A percentile compares a stretch with the other conserved stretches of the same genome.
These are phyloP conservation scores for Claviceps spartinae DNA, from an alignment of 2,329 filamentous ascomycete species.

Conservation along the genomic window DNA sequence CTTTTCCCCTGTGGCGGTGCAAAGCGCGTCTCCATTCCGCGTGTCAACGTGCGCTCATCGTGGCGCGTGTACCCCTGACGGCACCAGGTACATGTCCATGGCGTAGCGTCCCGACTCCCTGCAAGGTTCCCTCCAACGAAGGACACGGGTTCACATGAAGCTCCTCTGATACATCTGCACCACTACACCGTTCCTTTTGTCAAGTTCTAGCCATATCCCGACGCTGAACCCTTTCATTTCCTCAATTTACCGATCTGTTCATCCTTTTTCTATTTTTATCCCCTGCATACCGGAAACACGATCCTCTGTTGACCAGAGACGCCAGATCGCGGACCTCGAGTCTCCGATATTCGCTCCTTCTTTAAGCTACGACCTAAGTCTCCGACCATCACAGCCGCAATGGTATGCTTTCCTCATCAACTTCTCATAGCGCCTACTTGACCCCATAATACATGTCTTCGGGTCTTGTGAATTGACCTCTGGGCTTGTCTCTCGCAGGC, in stretches of 20 bases:
- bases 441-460: background rate
- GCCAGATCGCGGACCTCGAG: too few relatives aligned
- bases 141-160: conserved; percentile 1
- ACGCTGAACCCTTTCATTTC: too few relatives aligned
- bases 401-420: background rate
- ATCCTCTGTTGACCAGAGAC: too few relatives aligned
- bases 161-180: background rate
- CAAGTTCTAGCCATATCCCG: too few relatives aligned
- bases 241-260: too few relatives aligned
- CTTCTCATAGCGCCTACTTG: background rate
- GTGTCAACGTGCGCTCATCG: background rate
- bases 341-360: too few relatives aligned
- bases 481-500: conserved; percentile 34
- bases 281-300: too few relatives aligned
- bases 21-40: background rate
- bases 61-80: conserved; percentile 5
- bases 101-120: background rate
- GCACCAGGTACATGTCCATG: conserved; percentile 17
- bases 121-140: background rate
- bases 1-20: background rate
- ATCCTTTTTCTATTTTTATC: too few relatives aligned
- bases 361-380: too few relatives aligned
- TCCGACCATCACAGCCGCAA: too few relatives aligned
- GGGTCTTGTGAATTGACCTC: background rate
- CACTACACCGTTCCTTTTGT: too few relatives aligned